Evolutionary conservation across 2,329 filamentous ascomycete species (phyloP), one percentile per base, ranked within the genome.

Genomic region (Cadophora sp.): DNA sequence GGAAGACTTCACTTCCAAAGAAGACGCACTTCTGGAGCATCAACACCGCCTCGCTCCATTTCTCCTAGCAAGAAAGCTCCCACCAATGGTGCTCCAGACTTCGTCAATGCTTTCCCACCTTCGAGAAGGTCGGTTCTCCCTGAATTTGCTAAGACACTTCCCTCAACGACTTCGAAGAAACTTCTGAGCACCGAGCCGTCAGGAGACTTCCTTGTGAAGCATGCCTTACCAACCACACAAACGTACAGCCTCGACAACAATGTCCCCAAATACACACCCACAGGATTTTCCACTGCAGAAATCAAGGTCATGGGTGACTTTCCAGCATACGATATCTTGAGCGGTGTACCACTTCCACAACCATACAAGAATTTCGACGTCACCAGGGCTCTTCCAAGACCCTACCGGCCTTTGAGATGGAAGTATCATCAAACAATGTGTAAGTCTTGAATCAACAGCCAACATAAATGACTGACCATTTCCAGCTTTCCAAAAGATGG

Each of bases 351-450:
- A 1, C 80, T 91, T 58, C 93, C 93, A 0, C 71, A 82, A 9
- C 83, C 91, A 0, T 89, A 91, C 66, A 74, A 77, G 0, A 82
- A 86, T 4, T 96, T 96, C 76, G 82, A 92, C 70, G 88, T 94
- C 65, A 80, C 84, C 16, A 91, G 83, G 70, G 92, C 93, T 0
- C 74, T 85, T 11, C 87, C 93, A 1, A 84, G 93, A 67, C 93
- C 93, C 0, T 97, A 94, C 77, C 85, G 93, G 50, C 93, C 93
- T 0, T 91, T 97, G 53, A 80, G 93, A 74, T 97, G 93, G 93
- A 82, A 85, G 0, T 97, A 97, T 76, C 92, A 96, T 76, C 93
- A 97, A 77, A 97, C 93, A 0, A 97, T 97, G 93, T 92, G 92
- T 95, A 86, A 74, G 90, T 68, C 5, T 12, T 26, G 31, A n/a